Evolutionary conservation across 1,284 basidiomycete genomes (phyloP).

Genomic region (Marasmius tenuissimus): DNA sequence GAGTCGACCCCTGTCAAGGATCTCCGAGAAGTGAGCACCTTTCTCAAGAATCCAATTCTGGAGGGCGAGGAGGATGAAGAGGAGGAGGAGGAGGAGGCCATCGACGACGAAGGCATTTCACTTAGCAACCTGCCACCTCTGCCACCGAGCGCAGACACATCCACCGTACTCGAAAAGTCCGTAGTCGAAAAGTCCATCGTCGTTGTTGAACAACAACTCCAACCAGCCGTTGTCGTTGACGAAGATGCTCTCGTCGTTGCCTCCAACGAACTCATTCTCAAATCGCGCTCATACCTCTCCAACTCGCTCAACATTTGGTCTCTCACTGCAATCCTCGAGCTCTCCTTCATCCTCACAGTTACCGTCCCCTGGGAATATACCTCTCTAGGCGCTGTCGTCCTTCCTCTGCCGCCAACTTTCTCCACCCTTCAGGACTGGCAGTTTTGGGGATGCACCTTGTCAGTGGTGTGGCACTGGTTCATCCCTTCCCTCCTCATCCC

Average conservation of each 20-base stretch:
- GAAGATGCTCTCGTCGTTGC: constrained; percentile 8
- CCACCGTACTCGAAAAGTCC: constrained; percentile 27
- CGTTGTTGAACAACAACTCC: constrained; percentile 41
- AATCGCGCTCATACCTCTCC: constrained; percentile 38
- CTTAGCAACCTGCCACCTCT: constrained; percentile 37
- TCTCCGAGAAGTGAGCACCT: constrained; percentile 46
- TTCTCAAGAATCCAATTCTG: constrained; percentile 45
- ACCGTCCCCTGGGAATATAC: constrained; percentile 46
- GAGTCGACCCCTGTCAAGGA: constrained; percentile 49
- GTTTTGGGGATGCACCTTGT: constrained; percentile 36
- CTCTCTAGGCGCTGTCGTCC: constrained; percentile 19
- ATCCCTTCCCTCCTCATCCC: constrained; percentile 59
- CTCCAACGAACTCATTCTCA: constrained; percentile 1
- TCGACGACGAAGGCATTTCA: constrained; percentile 15
- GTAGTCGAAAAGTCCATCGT: constrained; percentile 30
- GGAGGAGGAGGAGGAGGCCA: background rate
- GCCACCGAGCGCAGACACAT: constrained; percentile 30
- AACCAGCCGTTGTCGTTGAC: constrained; percentile 21
- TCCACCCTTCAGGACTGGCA: constrained; percentile 39
- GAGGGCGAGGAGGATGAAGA: constrained; percentile 21
- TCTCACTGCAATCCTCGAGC: constrained; percentile 43
- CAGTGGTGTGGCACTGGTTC: constrained; percentile 54
- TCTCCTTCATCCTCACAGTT: constrained; percentile 42
- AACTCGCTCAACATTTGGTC: constrained; percentile 54
- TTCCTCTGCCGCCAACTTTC: constrained; percentile 45